Base-by-base conservation (phyloP, 2,329 filamentous ascomycete genomes). In the Neoscytalidium dimidiatum region DNA sequence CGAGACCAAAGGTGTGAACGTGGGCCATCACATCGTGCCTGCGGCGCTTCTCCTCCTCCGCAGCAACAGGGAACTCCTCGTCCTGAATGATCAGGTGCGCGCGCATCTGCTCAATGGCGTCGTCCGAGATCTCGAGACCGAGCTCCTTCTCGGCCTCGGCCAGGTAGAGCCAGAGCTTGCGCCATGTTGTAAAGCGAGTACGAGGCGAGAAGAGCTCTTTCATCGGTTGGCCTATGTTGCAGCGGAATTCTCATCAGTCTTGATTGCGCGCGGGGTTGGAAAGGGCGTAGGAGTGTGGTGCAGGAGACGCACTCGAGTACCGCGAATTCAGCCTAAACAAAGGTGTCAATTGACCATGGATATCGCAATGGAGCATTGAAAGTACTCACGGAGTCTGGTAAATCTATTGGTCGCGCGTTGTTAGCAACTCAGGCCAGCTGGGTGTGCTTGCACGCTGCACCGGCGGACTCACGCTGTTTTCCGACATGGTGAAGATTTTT, bases 81-180 rank as follows among this genome's bases (percentile, higher is more conserved):
- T 83, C 81, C 67, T 80, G 73, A 51, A 84, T 81, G 19, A 74
- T 71, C 65, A 80, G 71, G 67, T 83, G 75, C 48, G 75, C 74
- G 66, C 79, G 77, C 77, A 84, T 79, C 73, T 84, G 80, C 64
- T 74, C 67, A 62, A 84, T 76, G 1, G 81, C 82, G 44, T 94
- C 84, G n/a, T 86, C 85, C 14, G 86, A 88, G 74, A 97, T 94
- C 8, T 85, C 81, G 52, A 96, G 85, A 2, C 92, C 92, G 2
- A 96, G 85, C 77, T 94, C 90, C 76, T 88, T 89, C 82, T 97
- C 90, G 9, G 86, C 84, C 82, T 96, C 90, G 26, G 93, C 93
- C 11, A 97, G 89, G 79, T 85, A 88, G 49, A 94, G 82, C 94
- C 94, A 97, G 19, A 97, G 86, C 75, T 91, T 85, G 68, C 93